Evolutionary conservation across 2,329 filamentous ascomycete species (phyloP), one percentile per base, ranked within the genome.

Genomic region (Leptographium wingfieldii): DNA sequence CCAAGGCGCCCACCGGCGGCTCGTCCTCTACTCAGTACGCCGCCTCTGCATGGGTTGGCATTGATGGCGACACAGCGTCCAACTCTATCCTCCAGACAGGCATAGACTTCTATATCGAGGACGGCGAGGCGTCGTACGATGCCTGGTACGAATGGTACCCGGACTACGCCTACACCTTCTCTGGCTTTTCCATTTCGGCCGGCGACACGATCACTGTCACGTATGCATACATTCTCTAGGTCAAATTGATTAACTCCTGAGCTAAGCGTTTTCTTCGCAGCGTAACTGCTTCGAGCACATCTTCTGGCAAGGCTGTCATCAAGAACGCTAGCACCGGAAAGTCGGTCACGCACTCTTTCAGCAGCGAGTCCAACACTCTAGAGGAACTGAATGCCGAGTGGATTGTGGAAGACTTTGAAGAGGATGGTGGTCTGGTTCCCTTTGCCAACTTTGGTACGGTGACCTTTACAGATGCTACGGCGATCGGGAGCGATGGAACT

Each of bases 341-440:
- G 65, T 74, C 67, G 6, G 79, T 79, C 31, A 75, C 73, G 25
- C 77, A 84, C 69, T 74, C 71, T 3, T 80, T 80, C 66, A 33
- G 29, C 11, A 31, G 57, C 62, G 19, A 62, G 55, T 29, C 14
- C 43, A 38, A 43, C 29, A 3, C 25, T 22, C 65, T 69, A 27
- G 67, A 66, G 48, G 65, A 66, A 25, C n/a, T 56, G 52, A 67
- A 68, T 56, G 66, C 65, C 51, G 67, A 68, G 56, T 69, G 68
- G 68, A 67, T 70, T 22, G 59, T 68, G 35, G 67, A 68, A 61
- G 66, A 68, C 61, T 69, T 67, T 38, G 63, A 65, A 48, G 62
- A 65, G 5, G 48, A 56, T 29, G 63, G 62, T 51, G 51, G 61
- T 53, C 66, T 65, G 55, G 66, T 68, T 10, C 59, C 62, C 10